Percentiles rank a stretch among this genome's conserved stretches.
Conservation (phyloP, 495 filamentous ascomycete genomes). For the Penicillium waksmanii region DNA sequence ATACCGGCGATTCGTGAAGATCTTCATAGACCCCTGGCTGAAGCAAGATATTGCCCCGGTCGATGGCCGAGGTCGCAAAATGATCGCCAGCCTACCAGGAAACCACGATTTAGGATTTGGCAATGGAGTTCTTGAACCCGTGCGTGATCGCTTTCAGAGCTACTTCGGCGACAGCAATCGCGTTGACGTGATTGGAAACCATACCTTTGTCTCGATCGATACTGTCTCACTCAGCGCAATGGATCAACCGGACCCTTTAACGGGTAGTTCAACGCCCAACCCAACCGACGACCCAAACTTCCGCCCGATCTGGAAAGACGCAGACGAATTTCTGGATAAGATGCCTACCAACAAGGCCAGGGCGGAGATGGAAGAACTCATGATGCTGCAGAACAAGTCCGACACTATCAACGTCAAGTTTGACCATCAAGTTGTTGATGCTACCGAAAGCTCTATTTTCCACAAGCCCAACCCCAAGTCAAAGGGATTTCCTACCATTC, state of each 20-base stretch:
- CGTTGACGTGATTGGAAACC: conserved; percentile 89
- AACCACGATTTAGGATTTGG: conserved; percentile 99
- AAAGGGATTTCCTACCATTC: conserved; percentile 72
- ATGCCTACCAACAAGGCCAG: conserved; percentile 52
- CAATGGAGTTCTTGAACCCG: conserved; percentile 73
- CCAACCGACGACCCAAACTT: conserved; percentile 39
- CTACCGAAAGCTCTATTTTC: conserved; percentile 30
- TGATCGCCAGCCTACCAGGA: conserved; percentile 83
- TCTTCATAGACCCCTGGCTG: conserved; percentile 72
- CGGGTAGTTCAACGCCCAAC: conserved; percentile 41
- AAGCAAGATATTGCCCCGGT: conserved; percentile 40
- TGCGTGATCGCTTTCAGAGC: conserved; percentile 79
- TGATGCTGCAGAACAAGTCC: conserved; percentile 42
- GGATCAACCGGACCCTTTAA: conserved; percentile 53
- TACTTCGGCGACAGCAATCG: conserved; percentile 90
- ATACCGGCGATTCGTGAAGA: conserved; percentile 75
- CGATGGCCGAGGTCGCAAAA: conserved; percentile 55
- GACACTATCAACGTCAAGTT: conserved; percentile 50
- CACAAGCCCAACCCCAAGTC: conserved; percentile 27
- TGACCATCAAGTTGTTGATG: conserved; percentile 47
- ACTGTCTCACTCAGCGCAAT: conserved; percentile 81
- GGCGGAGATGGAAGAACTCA: conserved; percentile 46
- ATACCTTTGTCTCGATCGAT: conserved; percentile 92
- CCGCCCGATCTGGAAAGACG: conserved; percentile 73
- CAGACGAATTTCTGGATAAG: conserved; percentile 73